Evolutionary conservation across 2,329 filamentous ascomycete species (phyloP).

Genomic region (Sordariomycetes sp.): DNA sequence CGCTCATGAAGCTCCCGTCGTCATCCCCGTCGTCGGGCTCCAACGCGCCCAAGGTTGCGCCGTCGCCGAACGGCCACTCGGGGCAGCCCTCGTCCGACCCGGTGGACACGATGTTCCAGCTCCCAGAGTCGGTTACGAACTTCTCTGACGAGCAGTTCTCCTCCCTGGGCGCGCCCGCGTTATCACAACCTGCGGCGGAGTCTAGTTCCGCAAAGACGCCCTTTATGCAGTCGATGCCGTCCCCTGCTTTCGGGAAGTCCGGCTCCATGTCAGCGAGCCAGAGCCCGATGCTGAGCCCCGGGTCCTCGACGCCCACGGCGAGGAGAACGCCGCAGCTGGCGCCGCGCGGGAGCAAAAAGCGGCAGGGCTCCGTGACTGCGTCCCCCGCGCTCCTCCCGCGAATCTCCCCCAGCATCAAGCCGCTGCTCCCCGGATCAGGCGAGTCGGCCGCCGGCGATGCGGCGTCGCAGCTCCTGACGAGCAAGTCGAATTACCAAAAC

Average conservation of each 20-base stretch:
- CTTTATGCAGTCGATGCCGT: constrained; percentile 31
- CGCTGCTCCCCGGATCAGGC: constrained; percentile 52
- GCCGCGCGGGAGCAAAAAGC: constrained; percentile 51
- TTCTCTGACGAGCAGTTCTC: constrained; percentile 22
- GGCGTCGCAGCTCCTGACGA: constrained; percentile 65
- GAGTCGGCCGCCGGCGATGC: constrained; percentile 37
- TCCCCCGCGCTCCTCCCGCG: constrained; percentile 78
- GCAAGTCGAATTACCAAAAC: constrained; percentile 97
- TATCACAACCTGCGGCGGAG: constrained; percentile 22
- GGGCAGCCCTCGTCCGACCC: neutral
- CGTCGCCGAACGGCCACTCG: neutral
- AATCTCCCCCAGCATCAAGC: constrained; percentile 92
- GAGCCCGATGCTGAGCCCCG: constrained; percentile 48
- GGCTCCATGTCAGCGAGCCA: constrained; percentile 41
- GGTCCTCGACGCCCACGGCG: constrained; percentile 27
- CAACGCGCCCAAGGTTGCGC: neutral
- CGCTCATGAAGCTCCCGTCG: constrained; percentile 63
- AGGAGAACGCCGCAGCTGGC: constrained; percentile 43
- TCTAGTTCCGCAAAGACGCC: constrained; percentile 33
- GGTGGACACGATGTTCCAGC: constrained; percentile 27
- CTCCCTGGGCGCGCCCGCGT: constrained; percentile 36
- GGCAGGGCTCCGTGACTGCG: constrained; percentile 58
- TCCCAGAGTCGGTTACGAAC: constrained; percentile 57
- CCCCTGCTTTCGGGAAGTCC: constrained; percentile 29
- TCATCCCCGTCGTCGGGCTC: constrained; percentile 17